phyloP scores from a whole-genome alignment of 352 stramenopile genomes.

The Discostella stelligera region DNA sequence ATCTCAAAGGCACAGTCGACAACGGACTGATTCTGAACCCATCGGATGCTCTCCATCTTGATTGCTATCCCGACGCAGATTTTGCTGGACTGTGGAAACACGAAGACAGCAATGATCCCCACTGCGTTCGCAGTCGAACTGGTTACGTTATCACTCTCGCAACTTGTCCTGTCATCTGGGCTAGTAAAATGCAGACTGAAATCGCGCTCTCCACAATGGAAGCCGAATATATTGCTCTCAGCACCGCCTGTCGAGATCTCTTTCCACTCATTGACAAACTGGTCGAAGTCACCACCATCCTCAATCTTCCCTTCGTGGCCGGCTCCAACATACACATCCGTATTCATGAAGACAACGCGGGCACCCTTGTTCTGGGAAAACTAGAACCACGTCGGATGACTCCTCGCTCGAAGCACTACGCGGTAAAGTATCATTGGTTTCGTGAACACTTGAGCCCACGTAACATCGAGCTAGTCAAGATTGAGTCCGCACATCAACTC shows the following conservation, averaged over 20 bases:
- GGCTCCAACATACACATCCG: conserved; percentile 2
- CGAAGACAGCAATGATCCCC: too few species aligned
- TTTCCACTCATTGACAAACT: conserved; percentile 18
- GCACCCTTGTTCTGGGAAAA: neutral
- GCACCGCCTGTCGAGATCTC: conserved; percentile 9
- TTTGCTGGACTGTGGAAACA: too few species aligned
- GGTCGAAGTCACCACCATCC: neutral
- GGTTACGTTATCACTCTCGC: conserved; percentile 14
- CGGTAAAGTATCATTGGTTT: conserved; percentile 1
- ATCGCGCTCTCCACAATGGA: neutral
- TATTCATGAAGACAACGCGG: conserved; percentile 26
- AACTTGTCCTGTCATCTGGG: conserved; percentile 9
- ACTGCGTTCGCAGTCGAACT: neutral
- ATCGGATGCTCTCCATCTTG: too few species aligned
- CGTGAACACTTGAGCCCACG: neutral
- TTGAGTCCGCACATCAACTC: conserved; percentile 9
- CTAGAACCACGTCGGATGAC: conserved; percentile 7
- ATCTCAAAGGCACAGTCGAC: conserved; percentile 14
- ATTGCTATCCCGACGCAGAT: too few species aligned
- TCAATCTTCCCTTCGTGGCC: neutral
- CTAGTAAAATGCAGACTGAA: too few species aligned
- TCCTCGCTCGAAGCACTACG: neutral
- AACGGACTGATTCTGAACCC: too few species aligned
- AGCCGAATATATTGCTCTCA: conserved; percentile 17
- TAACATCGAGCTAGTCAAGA: conserved; percentile 2